Conservation (phyloP, 2,329 filamentous ascomycete genomes). For the Penicillium sp. region DNA sequence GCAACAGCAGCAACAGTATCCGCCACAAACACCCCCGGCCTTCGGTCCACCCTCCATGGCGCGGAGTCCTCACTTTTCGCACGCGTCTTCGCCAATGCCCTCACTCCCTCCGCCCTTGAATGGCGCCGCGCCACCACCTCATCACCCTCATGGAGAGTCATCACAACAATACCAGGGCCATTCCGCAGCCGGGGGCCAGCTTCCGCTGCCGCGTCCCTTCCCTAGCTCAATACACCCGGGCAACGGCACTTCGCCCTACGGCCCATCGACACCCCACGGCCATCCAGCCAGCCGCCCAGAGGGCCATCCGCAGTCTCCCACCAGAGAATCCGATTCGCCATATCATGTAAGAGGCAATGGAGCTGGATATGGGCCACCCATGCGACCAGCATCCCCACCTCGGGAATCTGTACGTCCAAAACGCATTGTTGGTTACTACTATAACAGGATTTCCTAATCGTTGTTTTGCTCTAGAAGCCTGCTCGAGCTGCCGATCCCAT, state of each 20-base stretch:
- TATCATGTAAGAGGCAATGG: constrained; percentile 31
- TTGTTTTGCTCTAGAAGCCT: constrained; percentile 53
- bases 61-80: constrained; percentile 41
- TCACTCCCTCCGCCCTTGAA: constrained; percentile 39
- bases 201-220: constrained; percentile 35
- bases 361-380: constrained; percentile 30
- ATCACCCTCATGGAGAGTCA: constrained; percentile 30
- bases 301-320: constrained; percentile 41
- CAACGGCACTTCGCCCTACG: constrained; percentile 37
- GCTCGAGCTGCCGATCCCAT: constrained; percentile 78
- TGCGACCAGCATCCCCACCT: constrained; percentile 35
- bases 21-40: constrained; percentile 43
- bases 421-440: neutral
- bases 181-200: constrained; percentile 29
- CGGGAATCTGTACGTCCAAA: constrained; percentile 38
- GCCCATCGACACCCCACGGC: constrained; percentile 37
- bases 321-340: constrained; percentile 37
- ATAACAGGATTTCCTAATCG: constrained; percentile 17
- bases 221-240: constrained; percentile 33
- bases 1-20: constrained; percentile 29
- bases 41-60: constrained; percentile 35
- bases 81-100: constrained; percentile 40
- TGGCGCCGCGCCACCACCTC: constrained; percentile 29
- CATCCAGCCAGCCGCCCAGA: constrained; percentile 39
- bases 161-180: constrained; percentile 37